These are phyloP conservation scores for Pholiota adiposa DNA, from an alignment of 1,284 basidiomycete genomes.

Conservation along the genomic window DNA sequence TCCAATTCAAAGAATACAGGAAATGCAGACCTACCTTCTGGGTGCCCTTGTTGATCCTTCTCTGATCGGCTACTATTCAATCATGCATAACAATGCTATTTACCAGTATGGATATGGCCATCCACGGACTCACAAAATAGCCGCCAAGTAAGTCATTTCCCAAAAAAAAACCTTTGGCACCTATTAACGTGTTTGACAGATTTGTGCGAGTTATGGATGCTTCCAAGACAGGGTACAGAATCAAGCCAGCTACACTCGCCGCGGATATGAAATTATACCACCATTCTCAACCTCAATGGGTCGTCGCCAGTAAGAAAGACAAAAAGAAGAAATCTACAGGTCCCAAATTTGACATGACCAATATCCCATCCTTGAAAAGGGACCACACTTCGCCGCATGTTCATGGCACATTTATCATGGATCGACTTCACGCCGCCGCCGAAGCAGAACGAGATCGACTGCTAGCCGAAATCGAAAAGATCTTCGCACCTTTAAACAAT, in stretches of 20 bases:
- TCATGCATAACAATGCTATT: conserved; percentile 54
- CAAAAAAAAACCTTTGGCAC: neutral
- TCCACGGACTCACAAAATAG: conserved; percentile 50
- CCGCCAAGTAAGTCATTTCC: conserved; percentile 52
- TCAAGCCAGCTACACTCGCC: conserved; percentile 23
- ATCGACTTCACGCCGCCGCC: conserved; percentile 18
- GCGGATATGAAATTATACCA: conserved; percentile 17
- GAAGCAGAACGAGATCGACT: conserved; percentile 16
- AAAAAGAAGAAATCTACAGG: conserved; percentile 12
- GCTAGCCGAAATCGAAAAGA: conserved; percentile 14
- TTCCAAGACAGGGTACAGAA: conserved; percentile 53
- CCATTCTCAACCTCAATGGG: conserved; percentile 21
- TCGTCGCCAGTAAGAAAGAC: conserved; percentile 1
- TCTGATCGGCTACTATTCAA: conserved; percentile 56
- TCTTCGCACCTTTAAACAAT: conserved; percentile 16
- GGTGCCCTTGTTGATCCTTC: conserved; percentile 46
- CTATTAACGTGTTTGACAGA: conserved; percentile 34
- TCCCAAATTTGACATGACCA: conserved; percentile 11
- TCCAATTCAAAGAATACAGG: conserved; percentile 27
- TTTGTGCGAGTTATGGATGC: conserved; percentile 63
- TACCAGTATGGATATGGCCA: conserved; percentile 53
- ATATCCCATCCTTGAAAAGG: conserved; percentile 13
- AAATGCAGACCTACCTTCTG: conserved; percentile 52
- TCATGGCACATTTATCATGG: conserved; percentile 26
- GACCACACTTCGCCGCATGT: conserved; percentile 11